Percentiles rank a stretch among this genome's conserved stretches.
phyloP scores from a whole-genome alignment of 2,329 filamentous ascomycete species.

The Ampelomyces quisqualis region DNA sequence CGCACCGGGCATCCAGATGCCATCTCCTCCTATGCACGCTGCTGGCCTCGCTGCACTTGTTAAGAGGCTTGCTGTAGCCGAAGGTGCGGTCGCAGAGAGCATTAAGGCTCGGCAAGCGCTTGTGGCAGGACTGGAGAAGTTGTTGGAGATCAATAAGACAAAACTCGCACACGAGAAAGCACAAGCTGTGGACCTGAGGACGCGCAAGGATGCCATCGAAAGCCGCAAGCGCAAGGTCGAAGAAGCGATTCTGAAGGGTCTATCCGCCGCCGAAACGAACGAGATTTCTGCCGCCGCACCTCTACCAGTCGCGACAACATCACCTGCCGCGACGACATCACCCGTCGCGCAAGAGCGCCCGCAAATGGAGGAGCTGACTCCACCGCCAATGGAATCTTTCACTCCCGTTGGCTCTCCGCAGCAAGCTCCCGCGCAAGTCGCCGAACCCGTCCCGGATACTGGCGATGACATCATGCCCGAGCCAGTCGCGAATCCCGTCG shows the following conservation, averaged over 20 bases:
- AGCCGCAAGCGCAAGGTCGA: conserved; percentile 86
- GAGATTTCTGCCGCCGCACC: conserved; percentile 47
- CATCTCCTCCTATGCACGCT: conserved; percentile 86
- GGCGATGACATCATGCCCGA: conserved; percentile 34
- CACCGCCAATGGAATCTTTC: conserved; percentile 64
- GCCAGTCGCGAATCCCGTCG: conserved; percentile 27
- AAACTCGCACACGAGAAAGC: conserved; percentile 70
- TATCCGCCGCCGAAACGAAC: conserved; percentile 62
- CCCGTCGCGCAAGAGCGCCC: conserved; percentile 62
- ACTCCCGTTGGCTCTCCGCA: conserved; percentile 55
- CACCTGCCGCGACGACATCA: conserved; percentile 17
- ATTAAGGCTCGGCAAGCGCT: conserved; percentile 81
- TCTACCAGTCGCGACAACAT: conserved; percentile 28
- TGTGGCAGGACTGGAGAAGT: conserved; percentile 76
- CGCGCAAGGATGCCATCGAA: conserved; percentile 72
- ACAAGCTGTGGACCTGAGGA: conserved; percentile 62
- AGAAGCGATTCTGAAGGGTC: conserved; percentile 81
- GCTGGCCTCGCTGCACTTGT: conserved; percentile 86
- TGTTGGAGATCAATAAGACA: conserved; percentile 71
- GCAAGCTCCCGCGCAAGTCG: conserved; percentile 7
- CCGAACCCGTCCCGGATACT: conserved; percentile 24
- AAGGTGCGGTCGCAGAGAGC: conserved; percentile 83
- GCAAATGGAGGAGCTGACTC: conserved; percentile 82
- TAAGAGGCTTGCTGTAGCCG: conserved; percentile 82
- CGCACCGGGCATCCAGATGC: conserved; percentile 66